phyloP scores from a whole-genome alignment of 306 rosid species.

The Malus domestica region DNA sequence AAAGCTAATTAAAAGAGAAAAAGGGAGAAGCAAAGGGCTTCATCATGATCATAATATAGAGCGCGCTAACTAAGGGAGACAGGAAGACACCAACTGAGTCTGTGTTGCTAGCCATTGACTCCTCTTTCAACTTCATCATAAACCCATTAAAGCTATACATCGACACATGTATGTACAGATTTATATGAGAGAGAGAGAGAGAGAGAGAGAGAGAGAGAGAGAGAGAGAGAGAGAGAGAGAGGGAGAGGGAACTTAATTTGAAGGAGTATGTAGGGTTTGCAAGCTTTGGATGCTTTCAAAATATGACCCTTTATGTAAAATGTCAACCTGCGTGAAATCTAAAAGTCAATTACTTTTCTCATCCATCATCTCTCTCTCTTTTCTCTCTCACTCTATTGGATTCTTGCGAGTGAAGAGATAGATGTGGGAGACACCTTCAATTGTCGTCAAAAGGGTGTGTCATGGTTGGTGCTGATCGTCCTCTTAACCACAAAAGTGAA shows the following conservation, averaged over 20 bases:
- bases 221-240: neutral
- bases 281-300: slow-evolving; percentile 80
- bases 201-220: neutral
- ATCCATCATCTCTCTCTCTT: slow-evolving; percentile 14
- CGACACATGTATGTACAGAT: neutral
- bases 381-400: slow-evolving; percentile 40
- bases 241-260: slow-evolving; percentile 2
- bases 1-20: slow-evolving; percentile 21
- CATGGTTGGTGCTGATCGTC: slow-evolving; percentile 49
- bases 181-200: neutral
- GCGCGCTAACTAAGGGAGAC: slow-evolving; percentile 43
- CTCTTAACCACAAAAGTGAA: slow-evolving; percentile 35
- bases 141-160: slow-evolving; percentile 16
- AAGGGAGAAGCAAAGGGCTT: slow-evolving; percentile 20
- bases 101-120: slow-evolving; percentile 61
- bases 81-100: slow-evolving; percentile 67
- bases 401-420: slow-evolving; percentile 75
- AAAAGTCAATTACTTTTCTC: slow-evolving; percentile 62
- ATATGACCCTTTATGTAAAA: slow-evolving; percentile 31
- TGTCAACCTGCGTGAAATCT: slow-evolving; percentile 72
- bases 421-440: slow-evolving; percentile 88
- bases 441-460: slow-evolving; percentile 33
- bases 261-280: slow-evolving; percentile 18
- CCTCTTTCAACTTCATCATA: slow-evolving; percentile 45
- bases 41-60: slow-evolving; percentile 42